phyloP scores from a whole-genome alignment of 2,329 filamentous ascomycete genomes.

The Aspergillus costaricaensis region DNA sequence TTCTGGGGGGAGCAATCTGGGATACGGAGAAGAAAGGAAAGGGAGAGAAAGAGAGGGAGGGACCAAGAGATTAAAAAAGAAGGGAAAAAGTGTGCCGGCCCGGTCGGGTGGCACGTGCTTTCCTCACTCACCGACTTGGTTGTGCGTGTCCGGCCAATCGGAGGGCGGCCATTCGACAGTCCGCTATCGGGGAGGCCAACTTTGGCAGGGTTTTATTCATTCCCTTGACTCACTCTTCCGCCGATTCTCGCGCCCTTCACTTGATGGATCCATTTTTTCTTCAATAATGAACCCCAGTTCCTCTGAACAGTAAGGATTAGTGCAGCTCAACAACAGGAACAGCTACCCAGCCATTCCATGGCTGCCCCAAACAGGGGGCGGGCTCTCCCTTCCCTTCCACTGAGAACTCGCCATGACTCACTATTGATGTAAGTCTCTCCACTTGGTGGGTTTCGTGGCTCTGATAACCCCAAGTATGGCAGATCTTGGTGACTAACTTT shows the following conservation, averaged over 20 bases:
- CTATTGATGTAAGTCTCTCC: slow-evolving; percentile 5
- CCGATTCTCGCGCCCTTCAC: neutral
- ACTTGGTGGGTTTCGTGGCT: neutral
- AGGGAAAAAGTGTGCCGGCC: slow-evolving; percentile 21
- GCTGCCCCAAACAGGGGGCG: neutral
- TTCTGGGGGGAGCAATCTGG: slow-evolving; percentile 17
- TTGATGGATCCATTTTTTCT: neutral
- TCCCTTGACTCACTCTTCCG: slow-evolving; percentile 2
- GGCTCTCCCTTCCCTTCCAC: neutral
- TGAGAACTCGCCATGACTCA: neutral
- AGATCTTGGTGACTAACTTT: neutral
- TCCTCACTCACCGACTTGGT: slow-evolving; percentile 28
- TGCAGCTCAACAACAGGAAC: neutral
- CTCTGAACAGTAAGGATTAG: neutral
- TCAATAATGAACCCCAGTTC: neutral
- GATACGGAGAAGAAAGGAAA: slow-evolving; percentile 15
- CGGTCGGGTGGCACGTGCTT: slow-evolving; percentile 31
- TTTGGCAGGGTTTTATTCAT: slow-evolving; percentile 9
- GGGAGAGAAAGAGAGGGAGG: slow-evolving; percentile 16
- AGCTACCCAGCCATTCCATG: neutral
- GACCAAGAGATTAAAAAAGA: slow-evolving; percentile 13
- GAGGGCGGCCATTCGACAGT: slow-evolving; percentile 8
- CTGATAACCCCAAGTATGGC: neutral
- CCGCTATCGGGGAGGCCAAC: slow-evolving; percentile 21
- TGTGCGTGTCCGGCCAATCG: slow-evolving; percentile 29